Evolutionary conservation across 257 asterid species (phyloP).

Genomic region (Solanum lycopersicoides): DNA sequence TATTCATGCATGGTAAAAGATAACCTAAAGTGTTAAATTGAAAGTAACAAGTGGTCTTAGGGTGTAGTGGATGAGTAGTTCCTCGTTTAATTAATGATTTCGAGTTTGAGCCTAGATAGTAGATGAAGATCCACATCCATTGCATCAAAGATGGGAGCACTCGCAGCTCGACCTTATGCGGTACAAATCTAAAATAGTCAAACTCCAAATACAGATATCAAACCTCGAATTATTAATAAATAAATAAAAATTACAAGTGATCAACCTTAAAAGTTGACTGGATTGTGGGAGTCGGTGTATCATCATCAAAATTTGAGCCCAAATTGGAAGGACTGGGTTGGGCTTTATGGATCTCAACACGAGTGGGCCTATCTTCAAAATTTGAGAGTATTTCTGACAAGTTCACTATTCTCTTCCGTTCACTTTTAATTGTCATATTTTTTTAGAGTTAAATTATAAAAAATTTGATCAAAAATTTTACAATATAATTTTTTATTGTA

Average conservation of each 20-base stretch:
- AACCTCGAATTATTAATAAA: too few relatives aligned
- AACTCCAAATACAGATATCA: rapidly evolving
- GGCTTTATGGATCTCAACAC: not conserved
- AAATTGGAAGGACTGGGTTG: not conserved
- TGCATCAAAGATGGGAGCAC: too few relatives aligned
- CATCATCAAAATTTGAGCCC: not conserved
- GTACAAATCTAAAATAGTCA: not conserved
- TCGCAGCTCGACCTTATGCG: rapidly evolving
- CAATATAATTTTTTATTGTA: rapidly evolving
- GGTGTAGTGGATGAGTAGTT: not conserved
- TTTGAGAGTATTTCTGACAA: too few relatives aligned
- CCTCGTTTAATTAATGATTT: not conserved
- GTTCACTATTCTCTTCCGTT: too few relatives aligned
- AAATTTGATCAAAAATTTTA: rapidly evolving
- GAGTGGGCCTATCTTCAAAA: too few relatives aligned
- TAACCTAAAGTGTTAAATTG: too few relatives aligned
- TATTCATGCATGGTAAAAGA: too few relatives aligned
- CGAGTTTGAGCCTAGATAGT: not conserved
- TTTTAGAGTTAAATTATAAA: too few relatives aligned
- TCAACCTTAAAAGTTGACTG: not conserved
- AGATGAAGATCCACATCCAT: too few relatives aligned
- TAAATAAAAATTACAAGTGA: too few relatives aligned
- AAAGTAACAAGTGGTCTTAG: too few relatives aligned
- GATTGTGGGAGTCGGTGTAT: not conserved
- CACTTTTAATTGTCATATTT: too few relatives aligned